These are phyloP conservation scores for Botryotinia calthae DNA, from an alignment of 2,329 filamentous ascomycete species.

Conservation along the genomic window DNA sequence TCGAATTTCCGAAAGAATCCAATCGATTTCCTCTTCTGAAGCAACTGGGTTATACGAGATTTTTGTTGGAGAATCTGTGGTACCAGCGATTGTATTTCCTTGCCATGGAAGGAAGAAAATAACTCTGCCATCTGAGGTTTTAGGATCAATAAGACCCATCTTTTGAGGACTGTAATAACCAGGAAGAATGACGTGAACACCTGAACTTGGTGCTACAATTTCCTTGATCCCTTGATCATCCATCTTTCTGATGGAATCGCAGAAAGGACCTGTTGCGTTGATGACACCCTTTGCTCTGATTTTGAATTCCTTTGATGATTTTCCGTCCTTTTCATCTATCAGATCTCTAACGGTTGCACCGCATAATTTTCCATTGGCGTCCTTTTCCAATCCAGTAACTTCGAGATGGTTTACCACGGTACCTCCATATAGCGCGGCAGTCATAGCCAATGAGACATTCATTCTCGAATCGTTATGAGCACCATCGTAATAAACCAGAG, in stretches of 20 bases:
- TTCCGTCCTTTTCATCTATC: slow-evolving; percentile 63
- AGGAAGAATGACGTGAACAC: slow-evolving; percentile 82
- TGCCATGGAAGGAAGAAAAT: slow-evolving; percentile 95
- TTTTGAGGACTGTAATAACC: slow-evolving; percentile 82
- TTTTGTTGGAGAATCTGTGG: slow-evolving; percentile 73
- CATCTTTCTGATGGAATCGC: slow-evolving; percentile 80
- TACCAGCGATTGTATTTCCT: slow-evolving; percentile 87
- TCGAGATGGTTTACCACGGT: slow-evolving; percentile 83
- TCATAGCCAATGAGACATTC: slow-evolving; percentile 87
- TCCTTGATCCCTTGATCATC: slow-evolving; percentile 70
- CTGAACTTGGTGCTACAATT: slow-evolving; percentile 81
- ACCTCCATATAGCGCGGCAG: slow-evolving; percentile 79
- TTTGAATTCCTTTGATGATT: slow-evolving; percentile 60
- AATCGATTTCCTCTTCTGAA: slow-evolving; percentile 80
- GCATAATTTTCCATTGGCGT: slow-evolving; percentile 67
- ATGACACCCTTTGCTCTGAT: slow-evolving; percentile 79
- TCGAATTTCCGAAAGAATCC: slow-evolving; percentile 81
- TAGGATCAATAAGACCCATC: slow-evolving; percentile 85
- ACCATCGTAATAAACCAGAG: slow-evolving; percentile 87
- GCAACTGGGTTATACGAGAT: slow-evolving; percentile 74
- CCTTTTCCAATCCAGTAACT: slow-evolving; percentile 73
- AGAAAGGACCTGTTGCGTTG: slow-evolving; percentile 87
- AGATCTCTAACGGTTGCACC: slow-evolving; percentile 73
- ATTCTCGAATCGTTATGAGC: slow-evolving; percentile 90
- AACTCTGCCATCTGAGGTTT: slow-evolving; percentile 82